Evolutionary conservation across 2,329 filamentous ascomycete genomes (phyloP), one percentile per base, ranked within the genome.

Genomic region (Nemania sp.): DNA sequence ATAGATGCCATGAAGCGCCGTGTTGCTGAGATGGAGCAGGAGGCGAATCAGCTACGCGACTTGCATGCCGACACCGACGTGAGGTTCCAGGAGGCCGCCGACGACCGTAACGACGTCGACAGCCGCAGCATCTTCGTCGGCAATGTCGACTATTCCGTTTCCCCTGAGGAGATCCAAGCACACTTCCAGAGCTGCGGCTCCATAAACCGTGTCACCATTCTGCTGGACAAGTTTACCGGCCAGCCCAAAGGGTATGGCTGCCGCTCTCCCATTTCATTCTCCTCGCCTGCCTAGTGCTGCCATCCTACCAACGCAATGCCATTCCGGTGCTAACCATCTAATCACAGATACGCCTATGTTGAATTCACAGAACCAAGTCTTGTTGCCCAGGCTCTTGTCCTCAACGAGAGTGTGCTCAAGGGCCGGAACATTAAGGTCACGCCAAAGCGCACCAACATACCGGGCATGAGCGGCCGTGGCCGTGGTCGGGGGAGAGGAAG

Each of bases 161-260:
- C 91, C 23, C 94, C 94, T 2, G 94, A 99, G 75, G 94, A 99
- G 77, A 94, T 99, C 55, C 94, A 99, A 78, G 90, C 91, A 55
- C 94, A 99, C 70, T 99, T 99, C 77, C 91, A 96, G 79, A 95
- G 87, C 78, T 96, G 91, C 67, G 94, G 94, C 56, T 91, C 89
- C 63, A 99, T 99, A 79, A 99, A 99, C 75, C 88, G 94, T 57
- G 94, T 99, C 55, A 99, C 94, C 1, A 99, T 99, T 63, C 78
- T 99, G 64, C 78, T 99, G 64, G 94, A 99, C 77, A 99, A 99
- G 78, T 97, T 97, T 70, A 96, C 92, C 9, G 94, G 94, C 61
- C 92, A 97, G 79, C 94, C 94, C n/a, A 99, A 99, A 80, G 94
- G 94, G 92, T 96, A 79, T 74, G 88, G 12, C 37, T n/a, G 6